A percentile compares a stretch with the other conserved stretches of the same genome.
Conservation (phyloP, 768 basidiomycete genomes). For the Amanita jacksonii region DNA sequence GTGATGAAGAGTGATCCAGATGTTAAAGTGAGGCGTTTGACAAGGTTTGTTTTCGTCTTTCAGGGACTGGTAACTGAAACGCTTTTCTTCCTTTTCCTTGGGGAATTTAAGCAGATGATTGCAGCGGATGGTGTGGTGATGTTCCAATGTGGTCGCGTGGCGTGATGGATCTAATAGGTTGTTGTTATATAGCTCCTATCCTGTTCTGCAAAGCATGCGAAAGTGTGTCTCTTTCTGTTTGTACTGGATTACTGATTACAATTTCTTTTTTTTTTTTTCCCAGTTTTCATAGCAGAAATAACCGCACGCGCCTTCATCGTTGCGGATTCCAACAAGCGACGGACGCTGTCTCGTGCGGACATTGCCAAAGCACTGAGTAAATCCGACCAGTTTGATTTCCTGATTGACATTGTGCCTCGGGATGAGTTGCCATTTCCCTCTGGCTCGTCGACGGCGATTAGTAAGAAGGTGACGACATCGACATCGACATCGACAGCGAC, state of each 20-base stretch:
- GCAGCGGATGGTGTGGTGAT: constrained; percentile 74
- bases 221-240: constrained; percentile 47
- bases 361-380: constrained; percentile 89
- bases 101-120: constrained; percentile 68
- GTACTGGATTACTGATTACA: neutral
- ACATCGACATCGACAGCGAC: no score
- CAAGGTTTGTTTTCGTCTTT: neutral
- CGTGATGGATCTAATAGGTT: neutral
- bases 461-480: neutral
- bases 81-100: no score
- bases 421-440: constrained; percentile 48
- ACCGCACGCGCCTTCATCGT: constrained; percentile 93
- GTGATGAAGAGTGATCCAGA: constrained; percentile 99
- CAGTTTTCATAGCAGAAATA: constrained; percentile 96
- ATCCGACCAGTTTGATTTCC: constrained; percentile 94
- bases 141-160: constrained; percentile 9
- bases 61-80: constrained; percentile 1
- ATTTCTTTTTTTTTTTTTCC: neutral
- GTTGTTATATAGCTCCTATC: constrained; percentile 60
- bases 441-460: constrained; percentile 9
- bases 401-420: constrained; percentile 91
- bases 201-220: constrained; percentile 98
- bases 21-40: constrained; percentile 63
- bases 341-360: constrained; percentile 89
- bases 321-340: constrained; percentile 90